These are phyloP conservation scores for Picea abies DNA, from an alignment of 83 land plant species.

Conservation along the genomic window DNA sequence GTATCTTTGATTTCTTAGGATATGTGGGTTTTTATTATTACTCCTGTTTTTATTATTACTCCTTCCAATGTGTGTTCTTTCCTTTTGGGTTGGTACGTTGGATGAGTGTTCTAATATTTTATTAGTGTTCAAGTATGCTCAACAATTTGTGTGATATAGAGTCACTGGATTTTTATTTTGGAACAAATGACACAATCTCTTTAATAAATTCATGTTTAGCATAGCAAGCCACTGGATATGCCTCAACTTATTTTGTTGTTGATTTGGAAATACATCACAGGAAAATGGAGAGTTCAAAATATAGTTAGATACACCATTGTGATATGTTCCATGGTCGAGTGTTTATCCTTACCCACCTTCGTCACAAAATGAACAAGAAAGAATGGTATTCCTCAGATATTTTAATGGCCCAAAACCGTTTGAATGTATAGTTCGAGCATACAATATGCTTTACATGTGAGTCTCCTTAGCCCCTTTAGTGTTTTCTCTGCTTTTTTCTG, in stretches of 20 bases:
- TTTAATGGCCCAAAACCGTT: conserved; percentile 79
- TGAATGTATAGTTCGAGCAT: conserved; percentile 70
- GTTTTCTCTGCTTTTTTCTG: too few species aligned
- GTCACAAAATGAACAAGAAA: conserved; percentile 21
- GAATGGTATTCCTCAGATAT: conserved; percentile 56
- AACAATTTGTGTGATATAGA: too few species aligned
- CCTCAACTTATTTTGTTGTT: not conserved
- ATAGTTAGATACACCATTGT: conserved; percentile 44
- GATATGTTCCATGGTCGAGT: too few species aligned
- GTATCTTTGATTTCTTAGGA: not conserved
- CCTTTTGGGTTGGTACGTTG: not conserved
- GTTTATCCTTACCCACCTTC: conserved; percentile 71
- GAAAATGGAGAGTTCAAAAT: conserved; percentile 47
- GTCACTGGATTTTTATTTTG: not conserved
- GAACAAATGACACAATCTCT: not conserved
- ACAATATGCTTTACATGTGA: conserved; percentile 87
- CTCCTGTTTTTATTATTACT: too few species aligned
- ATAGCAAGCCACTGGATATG: not conserved
- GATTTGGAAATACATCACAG: conserved; percentile 31
- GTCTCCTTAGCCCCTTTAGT: too few species aligned
- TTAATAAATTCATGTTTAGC: not conserved
- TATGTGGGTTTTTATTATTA: not conserved
- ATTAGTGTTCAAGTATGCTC: not conserved
- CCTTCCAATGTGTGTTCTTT: not conserved
- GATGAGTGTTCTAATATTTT: not conserved